A percentile compares a stretch with the other conserved stretches of the same genome.
Evolutionary conservation across 2,329 filamentous ascomycete genomes (phyloP).

Genomic region (Cladosporium sp.): DNA sequence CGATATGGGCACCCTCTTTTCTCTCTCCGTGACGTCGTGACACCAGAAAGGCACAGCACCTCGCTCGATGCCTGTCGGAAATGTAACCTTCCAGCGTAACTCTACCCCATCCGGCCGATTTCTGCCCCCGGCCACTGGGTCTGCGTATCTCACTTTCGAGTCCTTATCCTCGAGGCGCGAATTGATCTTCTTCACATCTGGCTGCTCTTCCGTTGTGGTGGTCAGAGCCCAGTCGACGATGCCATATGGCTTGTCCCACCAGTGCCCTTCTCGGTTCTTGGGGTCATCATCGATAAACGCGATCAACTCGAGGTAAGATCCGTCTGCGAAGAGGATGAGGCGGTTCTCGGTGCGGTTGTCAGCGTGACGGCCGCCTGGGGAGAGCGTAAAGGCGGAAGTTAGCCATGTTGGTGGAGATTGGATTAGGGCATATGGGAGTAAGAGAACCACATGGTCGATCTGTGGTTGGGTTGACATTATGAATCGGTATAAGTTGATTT

Average conservation of each 20-base stretch:
- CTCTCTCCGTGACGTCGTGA: conserved; percentile 61
- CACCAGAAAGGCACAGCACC: conserved; percentile 67
- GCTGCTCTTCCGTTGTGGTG: conserved; percentile 23
- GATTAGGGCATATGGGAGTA: conserved; percentile 57
- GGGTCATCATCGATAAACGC: conserved; percentile 56
- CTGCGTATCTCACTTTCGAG: conserved; percentile 48
- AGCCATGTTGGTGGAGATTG: conserved; percentile 54
- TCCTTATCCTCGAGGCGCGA: conserved; percentile 27
- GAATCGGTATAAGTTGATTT: background rate
- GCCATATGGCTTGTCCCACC: conserved; percentile 58
- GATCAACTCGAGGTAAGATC: conserved; percentile 68
- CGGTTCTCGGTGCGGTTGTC: conserved; percentile 64
- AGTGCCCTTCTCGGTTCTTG: conserved; percentile 52
- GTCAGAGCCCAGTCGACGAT: conserved; percentile 65
- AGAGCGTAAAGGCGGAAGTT: conserved; percentile 58
- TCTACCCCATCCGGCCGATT: conserved; percentile 57
- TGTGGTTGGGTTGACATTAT: conserved; percentile 23
- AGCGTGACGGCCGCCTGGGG: conserved; percentile 63
- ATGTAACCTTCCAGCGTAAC: conserved; percentile 62
- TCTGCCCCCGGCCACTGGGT: conserved; percentile 57
- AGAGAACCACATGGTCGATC: conserved; percentile 67
- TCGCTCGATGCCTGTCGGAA: conserved; percentile 47
- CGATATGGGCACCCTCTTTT: conserved; percentile 56
- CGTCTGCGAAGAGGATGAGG: conserved; percentile 64
- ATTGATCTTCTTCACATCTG: conserved; percentile 29